phyloP scores from a whole-genome alignment of 1,284 basidiomycete genomes.

The Sporisorium exsertum region DNA sequence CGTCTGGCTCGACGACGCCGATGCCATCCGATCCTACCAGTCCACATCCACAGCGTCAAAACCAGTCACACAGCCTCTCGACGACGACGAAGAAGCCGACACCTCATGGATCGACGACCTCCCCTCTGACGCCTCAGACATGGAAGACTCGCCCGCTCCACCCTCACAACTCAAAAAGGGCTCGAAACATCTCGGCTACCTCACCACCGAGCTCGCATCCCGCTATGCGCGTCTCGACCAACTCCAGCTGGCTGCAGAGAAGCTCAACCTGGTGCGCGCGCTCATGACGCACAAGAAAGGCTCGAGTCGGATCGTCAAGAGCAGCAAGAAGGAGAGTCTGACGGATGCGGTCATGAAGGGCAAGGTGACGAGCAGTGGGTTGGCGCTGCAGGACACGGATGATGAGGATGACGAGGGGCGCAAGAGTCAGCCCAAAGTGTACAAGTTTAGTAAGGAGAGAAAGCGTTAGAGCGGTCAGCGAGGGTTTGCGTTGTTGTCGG shows the following conservation, averaged over 20 bases:
- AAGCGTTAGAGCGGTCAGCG: slow-evolving; percentile 28
- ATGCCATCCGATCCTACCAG: slow-evolving; percentile 38
- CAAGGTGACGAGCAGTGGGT: slow-evolving; percentile 47
- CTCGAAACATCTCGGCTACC: slow-evolving; percentile 55
- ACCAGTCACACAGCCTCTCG: neutral
- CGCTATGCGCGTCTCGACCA: slow-evolving; percentile 58
- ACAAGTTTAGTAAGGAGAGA: slow-evolving; percentile 58
- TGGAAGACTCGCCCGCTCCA: slow-evolving; percentile 18
- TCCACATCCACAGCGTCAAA: slow-evolving; percentile 4
- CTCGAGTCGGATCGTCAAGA: slow-evolving; percentile 26
- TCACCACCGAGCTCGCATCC: slow-evolving; percentile 54
- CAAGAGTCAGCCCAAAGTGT: slow-evolving; percentile 30
- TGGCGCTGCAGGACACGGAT: slow-evolving; percentile 49
- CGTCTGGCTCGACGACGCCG: slow-evolving; percentile 62
- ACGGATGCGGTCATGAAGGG: slow-evolving; percentile 52
- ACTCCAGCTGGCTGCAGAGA: slow-evolving; percentile 52
- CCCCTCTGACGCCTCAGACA: slow-evolving; percentile 24
- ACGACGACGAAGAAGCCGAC: slow-evolving; percentile 3
- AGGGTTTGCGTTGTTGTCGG: neutral
- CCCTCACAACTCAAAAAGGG: slow-evolving; percentile 36
- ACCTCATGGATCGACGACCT: slow-evolving; percentile 39
- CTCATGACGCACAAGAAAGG: slow-evolving; percentile 60
- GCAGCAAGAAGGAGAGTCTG: slow-evolving; percentile 25
- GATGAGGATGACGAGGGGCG: slow-evolving; percentile 35
- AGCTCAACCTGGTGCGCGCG: slow-evolving; percentile 57